Percentiles rank a stretch among this genome's conserved stretches.
These are phyloP conservation scores for Chlorencoelia australis DNA, from an alignment of 2,329 filamentous ascomycete species.

Conservation along the genomic window DNA sequence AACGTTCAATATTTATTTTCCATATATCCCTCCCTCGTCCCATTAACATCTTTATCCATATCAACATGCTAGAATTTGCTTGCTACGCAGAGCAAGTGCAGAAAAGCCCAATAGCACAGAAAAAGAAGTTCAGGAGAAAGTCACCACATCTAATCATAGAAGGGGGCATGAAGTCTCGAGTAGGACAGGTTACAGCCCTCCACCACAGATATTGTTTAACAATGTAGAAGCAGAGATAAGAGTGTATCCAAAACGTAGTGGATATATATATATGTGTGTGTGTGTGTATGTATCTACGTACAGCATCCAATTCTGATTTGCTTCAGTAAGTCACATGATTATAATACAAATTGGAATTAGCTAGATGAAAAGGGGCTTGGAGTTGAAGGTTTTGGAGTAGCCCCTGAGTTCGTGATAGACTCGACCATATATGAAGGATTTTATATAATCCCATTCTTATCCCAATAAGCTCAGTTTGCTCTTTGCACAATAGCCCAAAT, in stretches of 20 bases:
- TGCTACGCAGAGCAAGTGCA: too few species aligned
- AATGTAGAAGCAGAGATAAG: not conserved
- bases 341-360: not conserved
- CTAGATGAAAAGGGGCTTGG: conserved; percentile 2
- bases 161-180: not conserved
- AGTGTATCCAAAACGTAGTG: not conserved
- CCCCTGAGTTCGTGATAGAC: too few species aligned
- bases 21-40: too few species aligned
- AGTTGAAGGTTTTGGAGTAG: too few species aligned
- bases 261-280: not conserved
- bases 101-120: too few species aligned
- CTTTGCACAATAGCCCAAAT: too few species aligned
- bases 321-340: not conserved
- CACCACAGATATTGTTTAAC: not conserved
- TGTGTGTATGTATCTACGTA: not conserved
- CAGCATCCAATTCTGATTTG: not conserved
- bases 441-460: not conserved
- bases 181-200: not conserved
- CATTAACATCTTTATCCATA: too few species aligned
- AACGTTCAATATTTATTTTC: too few species aligned
- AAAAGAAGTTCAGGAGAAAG: too few species aligned
- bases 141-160: not conserved
- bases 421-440: conserved; percentile 3
- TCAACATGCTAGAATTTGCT: too few species aligned
- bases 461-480: not conserved